Evolutionary conservation across 768 basidiomycete genomes (phyloP), one percentile per base, ranked within the genome.

Genomic region (Podaxis sp.): DNA sequence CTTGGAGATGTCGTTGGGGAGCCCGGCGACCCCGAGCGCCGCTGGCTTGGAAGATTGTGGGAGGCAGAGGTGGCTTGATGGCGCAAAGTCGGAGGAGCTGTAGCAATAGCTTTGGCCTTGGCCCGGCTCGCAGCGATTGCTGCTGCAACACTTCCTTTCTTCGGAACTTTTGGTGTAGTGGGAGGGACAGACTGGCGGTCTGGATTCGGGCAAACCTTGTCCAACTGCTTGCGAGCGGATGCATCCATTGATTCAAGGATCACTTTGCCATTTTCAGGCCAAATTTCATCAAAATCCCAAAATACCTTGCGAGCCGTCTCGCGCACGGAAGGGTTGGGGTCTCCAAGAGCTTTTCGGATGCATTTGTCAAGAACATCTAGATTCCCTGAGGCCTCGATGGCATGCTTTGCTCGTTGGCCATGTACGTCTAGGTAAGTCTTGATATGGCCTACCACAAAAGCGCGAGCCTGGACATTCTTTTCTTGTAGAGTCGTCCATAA

Each of bases 51-150:
- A 33, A 81, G 76, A 7, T 82, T 79, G 67, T 90, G 84, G 38
- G 90, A 80, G 15, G 83, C 78, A 54, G 92, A 90, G 8, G 90
- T 93, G 4, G 92, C 90, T 71, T 93, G 91, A 72, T 94, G 93
- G 57, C 89, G 83, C 54, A 92, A 79, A 56, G 84, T 84, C 3
- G 93, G 93, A 19, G 93, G 93, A 8, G 92, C 90, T 36, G 82
- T 87, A 2, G 93, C 91, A 64, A 92, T 92, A 22, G 85, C 88
- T 69, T 88, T 93, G 15, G 92, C 92, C 71, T 93, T 96, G 15
- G 90, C 92, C 24, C 94, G 84, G 71, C 91, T 95, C 22, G 95
- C 93, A 44, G 95, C 95, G 68, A 96, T 92, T 24, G 92, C 87
- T 8, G 94, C 92, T 44, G 92, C 89, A 60, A 95, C 80, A 63